Percentiles rank a stretch among this genome's conserved stretches.
Conservation (phyloP, 2,329 filamentous ascomycete species). For the Fusarium nisikadoi region DNA sequence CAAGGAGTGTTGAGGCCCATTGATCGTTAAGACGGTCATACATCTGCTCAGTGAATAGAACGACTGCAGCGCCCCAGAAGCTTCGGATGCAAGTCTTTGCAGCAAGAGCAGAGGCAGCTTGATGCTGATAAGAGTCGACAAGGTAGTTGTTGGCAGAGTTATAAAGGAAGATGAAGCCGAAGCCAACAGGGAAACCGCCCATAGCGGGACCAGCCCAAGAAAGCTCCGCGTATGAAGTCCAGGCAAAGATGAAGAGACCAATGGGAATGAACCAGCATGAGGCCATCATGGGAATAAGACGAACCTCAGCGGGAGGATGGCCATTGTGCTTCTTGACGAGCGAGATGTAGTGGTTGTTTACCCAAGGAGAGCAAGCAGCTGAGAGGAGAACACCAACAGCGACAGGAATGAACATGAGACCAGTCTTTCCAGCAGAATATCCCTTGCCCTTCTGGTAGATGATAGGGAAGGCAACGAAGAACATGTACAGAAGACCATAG, state of each 20-base stretch:
- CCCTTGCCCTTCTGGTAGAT: constrained; percentile 85
- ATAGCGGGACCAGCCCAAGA: constrained; percentile 78
- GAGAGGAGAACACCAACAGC: constrained; percentile 78
- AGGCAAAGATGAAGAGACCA: constrained; percentile 68
- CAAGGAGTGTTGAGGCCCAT: constrained; percentile 79
- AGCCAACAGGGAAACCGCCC: constrained; percentile 77
- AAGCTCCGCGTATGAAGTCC: constrained; percentile 71
- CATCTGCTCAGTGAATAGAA: constrained; percentile 87
- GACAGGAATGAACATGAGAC: constrained; percentile 87
- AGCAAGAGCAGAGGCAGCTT: constrained; percentile 83
- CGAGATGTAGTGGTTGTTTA: constrained; percentile 84
- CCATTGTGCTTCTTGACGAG: constrained; percentile 72
- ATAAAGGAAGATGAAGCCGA: constrained; percentile 86
- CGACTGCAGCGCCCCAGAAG: constrained; percentile 81
- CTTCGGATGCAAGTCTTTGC: constrained; percentile 84
- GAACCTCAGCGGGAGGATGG: constrained; percentile 78
- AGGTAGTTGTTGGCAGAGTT: constrained; percentile 82
- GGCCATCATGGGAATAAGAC: constrained; percentile 85
- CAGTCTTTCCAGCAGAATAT: constrained; percentile 77
- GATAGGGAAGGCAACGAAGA: constrained; percentile 76
- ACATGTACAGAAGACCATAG: constrained; percentile 80
- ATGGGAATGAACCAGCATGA: constrained; percentile 77
- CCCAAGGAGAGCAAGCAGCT: constrained; percentile 73
- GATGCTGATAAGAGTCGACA: constrained; percentile 71
- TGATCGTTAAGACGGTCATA: constrained; percentile 76